Conservation (phyloP, 306 rosid species). For the Inga leiocalycina region DNA sequence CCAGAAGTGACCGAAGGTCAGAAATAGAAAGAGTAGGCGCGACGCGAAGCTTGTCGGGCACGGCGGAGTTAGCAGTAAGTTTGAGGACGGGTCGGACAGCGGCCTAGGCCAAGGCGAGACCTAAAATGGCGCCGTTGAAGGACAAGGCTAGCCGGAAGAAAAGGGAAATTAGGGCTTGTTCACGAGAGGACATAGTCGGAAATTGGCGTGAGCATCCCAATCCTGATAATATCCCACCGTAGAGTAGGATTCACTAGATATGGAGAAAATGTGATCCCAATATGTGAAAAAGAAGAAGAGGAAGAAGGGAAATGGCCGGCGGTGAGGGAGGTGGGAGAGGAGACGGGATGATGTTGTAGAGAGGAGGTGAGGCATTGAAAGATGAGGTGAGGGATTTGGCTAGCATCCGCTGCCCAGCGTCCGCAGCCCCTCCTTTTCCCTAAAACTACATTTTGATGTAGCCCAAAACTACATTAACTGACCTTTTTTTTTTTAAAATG, state of each 20-base stretch:
- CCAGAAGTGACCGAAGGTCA: constrained; percentile 76
- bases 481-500: no score
- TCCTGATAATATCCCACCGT: not conserved
- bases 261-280: not conserved
- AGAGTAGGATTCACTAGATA: not conserved
- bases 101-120: constrained; percentile 66
- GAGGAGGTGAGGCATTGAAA: no score
- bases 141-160: constrained; percentile 67
- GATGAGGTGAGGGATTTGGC: no score
- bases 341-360: no score
- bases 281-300: no score
- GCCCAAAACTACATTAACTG: no score
- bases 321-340: no score
- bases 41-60: constrained; percentile 54
- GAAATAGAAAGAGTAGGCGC: constrained; percentile 67
- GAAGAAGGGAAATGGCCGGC: no score
- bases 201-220: constrained; percentile 4
- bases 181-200: constrained; percentile 67
- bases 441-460: no score
- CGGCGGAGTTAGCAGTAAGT: constrained; percentile 49
- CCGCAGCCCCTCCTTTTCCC: no score
- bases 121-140: constrained; percentile 84
- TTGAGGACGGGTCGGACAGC: constrained; percentile 63
- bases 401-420: no score
- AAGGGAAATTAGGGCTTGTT: constrained; percentile 68